These are phyloP conservation scores for Boletus vermiculosoides DNA, from an alignment of 768 basidiomycete species.

Conservation along the genomic window DNA sequence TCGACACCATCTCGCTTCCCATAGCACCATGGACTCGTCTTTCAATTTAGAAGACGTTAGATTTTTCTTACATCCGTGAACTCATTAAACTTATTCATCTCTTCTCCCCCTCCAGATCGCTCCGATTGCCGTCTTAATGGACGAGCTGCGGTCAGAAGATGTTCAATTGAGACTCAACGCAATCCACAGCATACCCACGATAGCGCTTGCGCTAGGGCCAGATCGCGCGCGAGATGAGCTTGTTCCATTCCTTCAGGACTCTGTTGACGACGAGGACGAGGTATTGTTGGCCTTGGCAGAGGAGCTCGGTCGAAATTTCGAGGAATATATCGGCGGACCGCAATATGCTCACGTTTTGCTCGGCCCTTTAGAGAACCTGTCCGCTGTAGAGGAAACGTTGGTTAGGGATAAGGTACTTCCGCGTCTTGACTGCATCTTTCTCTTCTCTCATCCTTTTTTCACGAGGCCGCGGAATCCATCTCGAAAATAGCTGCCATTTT, in stretches of 20 bases:
- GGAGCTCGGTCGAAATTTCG: conserved; percentile 88
- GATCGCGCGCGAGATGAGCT: conserved; percentile 95
- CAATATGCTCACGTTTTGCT: conserved; percentile 85
- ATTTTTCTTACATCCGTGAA: conserved; percentile 9
- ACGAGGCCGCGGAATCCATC: conserved; percentile 92
- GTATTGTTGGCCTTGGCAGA: conserved; percentile 94
- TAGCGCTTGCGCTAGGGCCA: conserved; percentile 93
- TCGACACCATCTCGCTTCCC: background rate
- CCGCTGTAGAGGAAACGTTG: conserved; percentile 95
- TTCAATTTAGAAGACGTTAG: conserved; percentile 70
- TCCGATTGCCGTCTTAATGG: conserved; percentile 95
- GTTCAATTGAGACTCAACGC: conserved; percentile 95
- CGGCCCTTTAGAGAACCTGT: conserved; percentile 91
- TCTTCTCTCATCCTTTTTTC: conserved; percentile 11
- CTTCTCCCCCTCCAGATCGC: conserved; percentile 57
- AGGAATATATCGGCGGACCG: conserved; percentile 91
- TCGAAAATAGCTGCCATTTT: conserved; percentile 82
- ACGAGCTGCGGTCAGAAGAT: conserved; percentile 97
- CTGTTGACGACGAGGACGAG: conserved; percentile 99
- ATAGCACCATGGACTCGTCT: conserved; percentile 59
- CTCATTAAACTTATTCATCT: conserved; percentile 15
- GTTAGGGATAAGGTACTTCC: conserved; percentile 89
- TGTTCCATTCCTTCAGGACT: conserved; percentile 95
- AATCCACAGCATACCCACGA: conserved; percentile 96
- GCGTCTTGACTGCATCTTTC: background rate